Evolutionary conservation across 805 yeast genomes (phyloP), one percentile per base, ranked within the genome.

Genomic region (Yueomyces sp.): DNA sequence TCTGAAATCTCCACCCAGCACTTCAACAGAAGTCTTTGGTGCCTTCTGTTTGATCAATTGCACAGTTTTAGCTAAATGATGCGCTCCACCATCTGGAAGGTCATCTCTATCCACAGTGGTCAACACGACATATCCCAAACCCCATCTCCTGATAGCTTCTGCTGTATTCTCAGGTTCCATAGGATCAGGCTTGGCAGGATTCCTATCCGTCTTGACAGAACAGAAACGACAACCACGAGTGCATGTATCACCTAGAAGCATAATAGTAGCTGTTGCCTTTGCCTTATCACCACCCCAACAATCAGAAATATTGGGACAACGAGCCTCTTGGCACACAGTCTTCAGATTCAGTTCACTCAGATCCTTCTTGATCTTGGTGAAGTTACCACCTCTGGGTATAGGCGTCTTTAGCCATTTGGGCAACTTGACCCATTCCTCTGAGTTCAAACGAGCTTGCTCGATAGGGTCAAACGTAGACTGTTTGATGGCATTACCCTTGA

Each of bases 141-240:
- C 97, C 98, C 98, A 92, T 64, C 95, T 79, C 38, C 85, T 78
- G 46, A 92, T 87, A 31, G 98, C 98, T 54, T 85, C 96, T 0
- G 97, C 97, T 0, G 98, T 94, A 56, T 92, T 86, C 58, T 85
- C 96, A 1, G 99, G 99, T 63, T 92, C 99, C 70, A 73, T 78
- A 26, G 96, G 95, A 66, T 92, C 99, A 5, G 94, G 81, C 7
- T 87, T 77, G 1, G 81, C 78, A 1, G 99, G 99, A 1, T 67
- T 67, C 56, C 98, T 74, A 60, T 79, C 80, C 1, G 99, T 92
- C 63, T 92, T 92, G 40, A 92, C 98, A 1, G 95, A 85, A 62
- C 99, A 92, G 66, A 92, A 92, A 49, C 99, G 73, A 61, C 99
- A 92, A n/a, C 99, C 99, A 66, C 99, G 74, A 1, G 99, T 92